Evolutionary conservation across 352 stramenopile genomes (phyloP).

Genomic region (Globisporangium irregulare): DNA sequence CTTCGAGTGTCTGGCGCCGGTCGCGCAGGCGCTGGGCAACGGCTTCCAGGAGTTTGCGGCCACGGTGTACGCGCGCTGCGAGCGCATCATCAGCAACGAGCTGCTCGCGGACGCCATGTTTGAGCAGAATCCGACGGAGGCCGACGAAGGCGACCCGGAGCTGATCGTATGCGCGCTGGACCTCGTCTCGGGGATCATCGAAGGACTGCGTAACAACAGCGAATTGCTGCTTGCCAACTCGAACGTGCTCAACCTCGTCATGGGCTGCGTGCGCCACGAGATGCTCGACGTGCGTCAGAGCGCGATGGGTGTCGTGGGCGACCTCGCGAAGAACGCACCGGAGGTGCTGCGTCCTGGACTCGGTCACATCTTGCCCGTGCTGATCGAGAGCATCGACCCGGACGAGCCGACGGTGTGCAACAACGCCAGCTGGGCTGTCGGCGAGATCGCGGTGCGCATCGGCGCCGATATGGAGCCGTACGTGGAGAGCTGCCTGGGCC

Average conservation of each 20-base stretch:
- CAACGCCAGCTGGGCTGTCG: conserved; percentile 91
- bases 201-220: conserved; percentile 77
- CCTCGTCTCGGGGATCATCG: conserved; percentile 87
- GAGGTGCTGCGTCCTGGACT: conserved; percentile 74
- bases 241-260: conserved; percentile 87
- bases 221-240: conserved; percentile 71
- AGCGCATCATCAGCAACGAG: conserved; percentile 83
- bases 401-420: conserved; percentile 90
- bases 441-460: conserved; percentile 86
- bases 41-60: conserved; percentile 88
- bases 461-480: conserved; percentile 84
- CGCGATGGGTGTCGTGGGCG: conserved; percentile 87
- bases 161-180: conserved; percentile 89
- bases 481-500: conserved; percentile 61
- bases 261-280: conserved; percentile 85
- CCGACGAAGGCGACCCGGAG: conserved; percentile 86
- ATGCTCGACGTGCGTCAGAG: conserved; percentile 87
- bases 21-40: conserved; percentile 78
- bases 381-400: conserved; percentile 88
- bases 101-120: conserved; percentile 78
- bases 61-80: conserved; percentile 76
- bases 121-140: conserved; percentile 72
- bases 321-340: conserved; percentile 83
- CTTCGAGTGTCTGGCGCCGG: conserved; percentile 88
- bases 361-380: conserved; percentile 68